Percentiles rank a stretch among this genome's conserved stretches.
phyloP scores from a whole-genome alignment of 2,329 filamentous ascomycete species.

The Epichloe brachyelytri region DNA sequence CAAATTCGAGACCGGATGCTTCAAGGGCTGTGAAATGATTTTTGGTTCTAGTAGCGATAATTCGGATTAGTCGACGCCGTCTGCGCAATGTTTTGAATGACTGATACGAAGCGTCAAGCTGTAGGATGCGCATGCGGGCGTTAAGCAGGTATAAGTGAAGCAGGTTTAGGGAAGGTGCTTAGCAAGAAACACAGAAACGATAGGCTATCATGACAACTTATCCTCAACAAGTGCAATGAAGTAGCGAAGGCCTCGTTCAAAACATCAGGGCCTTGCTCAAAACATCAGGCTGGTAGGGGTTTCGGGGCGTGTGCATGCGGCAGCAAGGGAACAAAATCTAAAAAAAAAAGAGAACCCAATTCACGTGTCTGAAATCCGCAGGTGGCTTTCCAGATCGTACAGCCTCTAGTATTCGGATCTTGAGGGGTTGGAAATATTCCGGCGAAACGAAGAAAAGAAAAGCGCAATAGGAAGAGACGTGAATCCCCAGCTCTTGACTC shows the following conservation, averaged over 20 bases:
- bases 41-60: background rate
- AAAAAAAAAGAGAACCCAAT: background rate
- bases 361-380: background rate
- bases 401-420: background rate
- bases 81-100: background rate
- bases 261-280: too few species aligned
- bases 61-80: background rate
- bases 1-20: background rate
- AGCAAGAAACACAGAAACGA: too few species aligned
- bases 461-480: background rate
- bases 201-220: too few species aligned
- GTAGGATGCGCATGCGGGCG: background rate
- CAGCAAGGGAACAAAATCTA: background rate
- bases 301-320: background rate
- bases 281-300: background rate
- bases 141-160: background rate
- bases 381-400: background rate
- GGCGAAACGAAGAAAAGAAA: background rate
- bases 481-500: background rate
- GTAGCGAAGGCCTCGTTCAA: background rate
- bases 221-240: background rate
- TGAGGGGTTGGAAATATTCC: background rate
- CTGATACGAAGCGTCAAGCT: background rate
- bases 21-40: background rate
- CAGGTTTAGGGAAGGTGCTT: background rate